Evolutionary conservation across 2,329 filamentous ascomycete species (phyloP), one percentile per base, ranked within the genome.

Genomic region (Botrytis pseudocinerea): DNA sequence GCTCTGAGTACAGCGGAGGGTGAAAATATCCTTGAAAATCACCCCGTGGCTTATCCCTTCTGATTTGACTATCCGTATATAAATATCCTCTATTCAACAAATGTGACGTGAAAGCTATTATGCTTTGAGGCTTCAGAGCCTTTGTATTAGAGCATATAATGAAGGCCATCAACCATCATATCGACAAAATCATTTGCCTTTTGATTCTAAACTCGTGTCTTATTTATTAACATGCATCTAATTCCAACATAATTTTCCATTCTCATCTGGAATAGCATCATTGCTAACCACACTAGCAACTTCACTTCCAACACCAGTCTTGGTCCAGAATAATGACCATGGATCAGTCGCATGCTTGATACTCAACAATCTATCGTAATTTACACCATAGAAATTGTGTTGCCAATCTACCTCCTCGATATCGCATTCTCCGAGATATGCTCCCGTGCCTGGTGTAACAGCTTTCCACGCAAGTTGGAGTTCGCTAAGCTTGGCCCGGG

Each of bases 321-420:
- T 61, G 4, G 76, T 72, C 28, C 59, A 77, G 16, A 77, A 77
- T 4, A 77, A 46, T 63, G 72, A 66, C 66, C 62, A 71, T 9
- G 76, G 76, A 74, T 75, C 76, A 32, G 64, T 62, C 35, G 32
- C 54, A 46, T 73, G 66, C 71, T 77, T 77, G 18, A 76, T 76
- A 7, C 63, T 12, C 54, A 76, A 44, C 28, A 77, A 61, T 18
- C 70, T 51, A 32, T 73, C 69, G 66, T 77, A 76, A 60, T 74
- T 69, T 3, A 32, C 38, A 0, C 85, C 85, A 74, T 83, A 87
- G 76, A 86, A 86, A 61, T 35, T 73, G 12, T 74, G 48, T 48
- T 76, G 71, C 54, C 70, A 74, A 57, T 74, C 57, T 10, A 69
- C 60, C 69, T 74, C 74, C 25, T 68, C 63, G 22, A 65, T 69